A percentile compares a stretch with the other conserved stretches of the same genome.
These are phyloP conservation scores for Wallacemonas sp. DNA, from an alignment of 208 protist genomes.

Conservation along the genomic window DNA sequence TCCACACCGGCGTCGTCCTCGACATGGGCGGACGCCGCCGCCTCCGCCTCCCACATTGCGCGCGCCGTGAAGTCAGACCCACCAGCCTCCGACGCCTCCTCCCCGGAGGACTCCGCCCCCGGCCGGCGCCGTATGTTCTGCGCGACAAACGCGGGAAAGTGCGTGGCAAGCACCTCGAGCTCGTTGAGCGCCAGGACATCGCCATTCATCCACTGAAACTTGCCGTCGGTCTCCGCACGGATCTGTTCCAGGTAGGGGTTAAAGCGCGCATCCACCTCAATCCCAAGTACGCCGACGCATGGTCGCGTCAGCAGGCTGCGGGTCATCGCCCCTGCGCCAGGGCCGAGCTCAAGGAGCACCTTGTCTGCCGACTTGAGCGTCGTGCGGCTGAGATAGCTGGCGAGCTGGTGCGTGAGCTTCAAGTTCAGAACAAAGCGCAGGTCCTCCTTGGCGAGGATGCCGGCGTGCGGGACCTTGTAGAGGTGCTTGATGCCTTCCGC, in stretches of 20 bases:
- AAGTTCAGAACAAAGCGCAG: slow-evolving; percentile 88
- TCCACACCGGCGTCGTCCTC: slow-evolving; percentile 29
- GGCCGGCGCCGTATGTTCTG: slow-evolving; percentile 42
- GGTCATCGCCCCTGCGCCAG: slow-evolving; percentile 80
- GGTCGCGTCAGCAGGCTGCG: slow-evolving; percentile 85
- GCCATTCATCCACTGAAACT: slow-evolving; percentile 88
- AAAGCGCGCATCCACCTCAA: slow-evolving; percentile 83
- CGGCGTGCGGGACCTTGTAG: slow-evolving; percentile 85
- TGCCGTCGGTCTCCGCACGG: slow-evolving; percentile 65
- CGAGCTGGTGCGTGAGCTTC: slow-evolving; percentile 87
- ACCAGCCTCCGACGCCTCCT: neutral
- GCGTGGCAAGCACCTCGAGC: slow-evolving; percentile 47
- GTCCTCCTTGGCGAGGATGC: slow-evolving; percentile 86
- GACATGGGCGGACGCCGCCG: neutral
- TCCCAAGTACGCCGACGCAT: slow-evolving; percentile 75
- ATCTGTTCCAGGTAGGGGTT: slow-evolving; percentile 87
- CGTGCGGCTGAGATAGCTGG: slow-evolving; percentile 62
- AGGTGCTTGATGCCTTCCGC: slow-evolving; percentile 82
- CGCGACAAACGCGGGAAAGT: slow-evolving; percentile 66
- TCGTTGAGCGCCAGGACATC: slow-evolving; percentile 83
- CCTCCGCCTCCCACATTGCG: neutral
- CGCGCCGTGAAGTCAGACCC: no score
- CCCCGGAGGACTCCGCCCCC: neutral
- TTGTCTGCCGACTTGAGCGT: slow-evolving; percentile 76
- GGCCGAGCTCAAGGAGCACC: slow-evolving; percentile 83